Evolutionary conservation across 495 filamentous ascomycete genomes (phyloP), one percentile per base, ranked within the genome.

Genomic region (Aspergillus hancockii): DNA sequence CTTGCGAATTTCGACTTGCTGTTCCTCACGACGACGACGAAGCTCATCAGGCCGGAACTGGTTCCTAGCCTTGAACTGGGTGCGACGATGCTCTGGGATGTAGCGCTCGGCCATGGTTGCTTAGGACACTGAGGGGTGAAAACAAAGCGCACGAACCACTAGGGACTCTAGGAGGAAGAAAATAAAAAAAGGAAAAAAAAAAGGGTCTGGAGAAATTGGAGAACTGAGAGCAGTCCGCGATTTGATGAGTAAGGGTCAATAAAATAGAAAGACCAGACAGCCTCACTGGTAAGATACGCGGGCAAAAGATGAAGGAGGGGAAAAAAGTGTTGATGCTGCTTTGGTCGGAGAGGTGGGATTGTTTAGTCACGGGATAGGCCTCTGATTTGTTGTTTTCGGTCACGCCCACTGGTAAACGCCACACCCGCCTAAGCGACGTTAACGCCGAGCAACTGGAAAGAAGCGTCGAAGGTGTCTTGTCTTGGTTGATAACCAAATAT

Each of bases 41-140:
- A 99, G 88, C 80, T 99, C 95, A 75, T 99, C 95, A 64, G 92
- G 92, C 83, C 96, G 95, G 84, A 99, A 99, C 71, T 91, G 89
- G 73, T 88, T 90, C 82, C 94, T 95, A 59, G 95, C 95, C 87
- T 99, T 99, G 85, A 94, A 99, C 78, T 96, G 93, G 49, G 89
- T 96, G 69, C 95, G 94, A 71, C 95, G 92, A 84, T 99, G 95
- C 79, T 98, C 95, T 71, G 95, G 95, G 72, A 99, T 99, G 81
- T 96, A 99, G 50, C 93, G 90, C 71, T 99, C 95, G 68, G 93
- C 86, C 95, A 99, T 99, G 81, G 64, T 88, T 68, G 63, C 66
- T 65, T 59, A 58, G 71, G 68, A 59, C 73, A 73, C 74, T 64
- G 72, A 64, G 55, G 65, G 59, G 65, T 64, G 65, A 66, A 67